Conservation (phyloP, 495 filamentous ascomycete genomes). For the Cercophora sp. region DNA sequence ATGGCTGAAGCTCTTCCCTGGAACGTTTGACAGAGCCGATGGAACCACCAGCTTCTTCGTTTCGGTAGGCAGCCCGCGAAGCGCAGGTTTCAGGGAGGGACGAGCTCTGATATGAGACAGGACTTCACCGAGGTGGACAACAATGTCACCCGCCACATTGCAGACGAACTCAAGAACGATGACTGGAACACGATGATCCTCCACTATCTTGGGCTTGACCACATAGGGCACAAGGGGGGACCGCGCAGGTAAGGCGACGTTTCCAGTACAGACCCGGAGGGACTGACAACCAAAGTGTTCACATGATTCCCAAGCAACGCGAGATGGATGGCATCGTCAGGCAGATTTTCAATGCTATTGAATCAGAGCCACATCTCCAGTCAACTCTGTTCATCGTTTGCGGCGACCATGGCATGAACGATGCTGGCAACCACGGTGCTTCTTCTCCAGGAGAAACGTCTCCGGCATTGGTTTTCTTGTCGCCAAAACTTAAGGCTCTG, state of each 20-base stretch:
- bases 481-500: constrained; percentile 70
- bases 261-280: too few relatives aligned
- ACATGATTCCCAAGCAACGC: constrained; percentile 88
- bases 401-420: constrained; percentile 98
- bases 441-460: constrained; percentile 91
- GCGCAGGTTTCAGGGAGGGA: neutral
- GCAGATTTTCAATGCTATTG: constrained; percentile 72
- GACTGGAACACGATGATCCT: constrained; percentile 95
- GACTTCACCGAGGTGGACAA: constrained; percentile 97
- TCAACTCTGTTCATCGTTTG: constrained; percentile 81
- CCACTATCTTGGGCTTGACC: constrained; percentile 94
- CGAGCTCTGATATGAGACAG: constrained; percentile 42
- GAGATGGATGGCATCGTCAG: constrained; percentile 89
- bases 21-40: constrained; percentile 76
- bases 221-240: constrained; percentile 95
- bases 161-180: constrained; percentile 63
- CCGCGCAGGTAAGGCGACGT: constrained; percentile 61
- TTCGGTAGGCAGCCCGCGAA: constrained; percentile 58
- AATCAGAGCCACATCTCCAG: constrained; percentile 60
- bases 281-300: too few relatives aligned
- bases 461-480: constrained; percentile 85
- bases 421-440: constrained; percentile 94
- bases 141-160: constrained; percentile 91
- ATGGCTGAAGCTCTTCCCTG: constrained; percentile 94
- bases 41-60: constrained; percentile 98